Conservation (phyloP, 176 grass and related monocot species). For the Tillandsia leiboldiana region DNA sequence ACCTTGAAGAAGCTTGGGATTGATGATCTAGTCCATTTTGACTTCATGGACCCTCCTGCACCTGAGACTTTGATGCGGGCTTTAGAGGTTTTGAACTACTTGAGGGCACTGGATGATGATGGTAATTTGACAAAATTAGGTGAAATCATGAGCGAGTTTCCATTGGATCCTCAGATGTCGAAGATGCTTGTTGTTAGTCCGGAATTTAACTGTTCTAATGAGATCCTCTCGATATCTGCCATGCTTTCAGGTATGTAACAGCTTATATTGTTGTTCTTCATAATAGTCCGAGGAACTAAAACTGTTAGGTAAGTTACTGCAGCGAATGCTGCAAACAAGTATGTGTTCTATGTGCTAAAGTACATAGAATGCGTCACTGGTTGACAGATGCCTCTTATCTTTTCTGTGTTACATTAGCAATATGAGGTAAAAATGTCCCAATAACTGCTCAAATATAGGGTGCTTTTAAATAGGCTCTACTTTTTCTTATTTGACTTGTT, state of each 20-base stretch:
- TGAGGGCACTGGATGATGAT: conserved; percentile 80
- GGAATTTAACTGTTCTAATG: conserved; percentile 93
- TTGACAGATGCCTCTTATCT: not conserved
- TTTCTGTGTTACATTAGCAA: too few species aligned
- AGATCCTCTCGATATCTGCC: conserved; percentile 88
- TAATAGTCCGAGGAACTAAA: not conserved
- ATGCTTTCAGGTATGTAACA: conserved; percentile 80
- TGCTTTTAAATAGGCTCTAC: too few species aligned
- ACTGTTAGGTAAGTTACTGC: not conserved
- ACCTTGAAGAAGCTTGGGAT: conserved; percentile 46
- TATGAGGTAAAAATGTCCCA: too few species aligned
- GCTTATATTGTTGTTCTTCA: conserved; percentile 3
- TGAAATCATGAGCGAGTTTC: conserved; percentile 93
- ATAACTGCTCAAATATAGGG: too few species aligned
- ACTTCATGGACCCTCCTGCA: conserved; percentile 70
- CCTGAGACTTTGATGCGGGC: conserved; percentile 92
- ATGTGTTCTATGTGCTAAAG: not conserved
- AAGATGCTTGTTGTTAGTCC: conserved; percentile 98
- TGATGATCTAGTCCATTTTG: conserved; percentile 58
- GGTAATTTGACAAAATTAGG: conserved; percentile 79
- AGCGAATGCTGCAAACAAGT: not conserved
- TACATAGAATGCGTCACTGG: not conserved
- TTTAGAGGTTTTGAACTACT: conserved; percentile 88
- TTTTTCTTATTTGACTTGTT: too few species aligned
- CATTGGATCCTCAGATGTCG: conserved; percentile 90